Conservation (phyloP, 768 basidiomycete genomes). For the Pluteus cervinus region DNA sequence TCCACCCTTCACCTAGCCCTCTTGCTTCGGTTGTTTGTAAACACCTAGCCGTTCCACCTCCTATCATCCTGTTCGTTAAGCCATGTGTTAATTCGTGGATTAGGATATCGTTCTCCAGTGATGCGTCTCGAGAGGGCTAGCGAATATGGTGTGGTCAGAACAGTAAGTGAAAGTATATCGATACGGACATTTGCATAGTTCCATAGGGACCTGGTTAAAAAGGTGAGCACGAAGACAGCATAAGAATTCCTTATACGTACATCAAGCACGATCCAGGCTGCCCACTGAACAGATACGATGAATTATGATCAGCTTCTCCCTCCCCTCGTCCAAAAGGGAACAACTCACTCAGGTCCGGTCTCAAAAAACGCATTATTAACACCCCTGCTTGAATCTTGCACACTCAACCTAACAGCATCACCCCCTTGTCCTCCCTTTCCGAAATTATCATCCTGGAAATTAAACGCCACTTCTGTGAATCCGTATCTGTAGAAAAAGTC, state of each 20-base stretch:
- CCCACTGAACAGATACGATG: slow-evolving; percentile 13
- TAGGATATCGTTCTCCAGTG: slow-evolving; percentile 32
- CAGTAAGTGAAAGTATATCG: neutral
- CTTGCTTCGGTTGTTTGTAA: slow-evolving; percentile 48
- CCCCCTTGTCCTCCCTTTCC: slow-evolving; percentile 41
- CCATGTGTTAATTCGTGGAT: slow-evolving; percentile 38
- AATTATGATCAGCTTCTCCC: neutral
- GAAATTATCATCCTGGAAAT: slow-evolving; percentile 56
- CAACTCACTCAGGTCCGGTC: slow-evolving; percentile 34
- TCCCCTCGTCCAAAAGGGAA: slow-evolving; percentile 15
- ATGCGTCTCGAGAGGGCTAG: slow-evolving; percentile 38
- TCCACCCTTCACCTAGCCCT: slow-evolving; percentile 59
- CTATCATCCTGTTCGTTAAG: slow-evolving; percentile 23
- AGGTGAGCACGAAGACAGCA: slow-evolving; percentile 1
- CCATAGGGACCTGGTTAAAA: slow-evolving; percentile 33
- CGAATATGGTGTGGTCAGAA: neutral
- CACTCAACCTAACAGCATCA: slow-evolving; percentile 46
- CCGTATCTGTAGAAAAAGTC: slow-evolving; percentile 33
- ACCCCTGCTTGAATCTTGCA: slow-evolving; percentile 41
- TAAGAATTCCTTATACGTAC: slow-evolving; percentile 14
- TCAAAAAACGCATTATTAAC: slow-evolving; percentile 37
- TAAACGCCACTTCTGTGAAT: slow-evolving; percentile 50
- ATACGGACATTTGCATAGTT: slow-evolving; percentile 19
- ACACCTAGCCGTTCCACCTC: slow-evolving; percentile 37
- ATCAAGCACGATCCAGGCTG: slow-evolving; percentile 32